Percentiles rank a stretch among this genome's conserved stretches.
phyloP scores from a whole-genome alignment of 352 stramenopile species.

The Globisporangium iwayamae region DNA sequence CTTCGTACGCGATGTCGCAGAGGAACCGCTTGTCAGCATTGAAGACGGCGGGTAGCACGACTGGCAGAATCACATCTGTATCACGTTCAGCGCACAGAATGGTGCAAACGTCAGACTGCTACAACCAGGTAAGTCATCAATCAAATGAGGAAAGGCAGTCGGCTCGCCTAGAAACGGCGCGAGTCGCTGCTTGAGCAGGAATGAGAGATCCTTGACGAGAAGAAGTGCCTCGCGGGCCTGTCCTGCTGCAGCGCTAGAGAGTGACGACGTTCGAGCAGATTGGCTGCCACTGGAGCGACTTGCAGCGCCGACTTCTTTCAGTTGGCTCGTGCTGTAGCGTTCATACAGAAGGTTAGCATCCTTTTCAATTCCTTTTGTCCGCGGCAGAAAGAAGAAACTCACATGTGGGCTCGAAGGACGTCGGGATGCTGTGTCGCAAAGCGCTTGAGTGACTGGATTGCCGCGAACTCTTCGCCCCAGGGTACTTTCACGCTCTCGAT shows the following conservation, averaged over 20 bases:
- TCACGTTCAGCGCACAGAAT: neutral
- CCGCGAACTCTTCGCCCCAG: constrained; percentile 58
- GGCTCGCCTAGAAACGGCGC: constrained; percentile 42
- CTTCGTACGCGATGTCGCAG: constrained; percentile 54
- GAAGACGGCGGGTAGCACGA: constrained; percentile 42
- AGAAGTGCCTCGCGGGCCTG: constrained; percentile 35
- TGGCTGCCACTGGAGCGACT: constrained; percentile 4
- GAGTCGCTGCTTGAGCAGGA: constrained; percentile 46
- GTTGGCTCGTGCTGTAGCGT: constrained; percentile 20
- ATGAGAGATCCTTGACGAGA: constrained; percentile 55
- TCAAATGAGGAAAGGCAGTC: neutral
- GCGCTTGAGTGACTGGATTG: constrained; percentile 62
- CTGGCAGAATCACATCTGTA: constrained; percentile 43
- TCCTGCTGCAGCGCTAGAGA: constrained; percentile 7
- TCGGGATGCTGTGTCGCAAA: constrained; percentile 50
- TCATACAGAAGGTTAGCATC: no score
- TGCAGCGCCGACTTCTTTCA: constrained; percentile 21
- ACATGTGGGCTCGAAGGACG: constrained; percentile 57
- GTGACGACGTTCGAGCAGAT: constrained; percentile 6
- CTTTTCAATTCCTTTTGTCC: neutral
- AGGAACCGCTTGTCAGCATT: constrained; percentile 53
- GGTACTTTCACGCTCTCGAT: constrained; percentile 43
- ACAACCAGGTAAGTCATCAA: neutral
- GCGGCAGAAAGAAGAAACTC: constrained; percentile 4
- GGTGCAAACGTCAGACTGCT: neutral